Evolutionary conservation across 257 asterid species (phyloP).

Genomic region (Coffea eugenioides): DNA sequence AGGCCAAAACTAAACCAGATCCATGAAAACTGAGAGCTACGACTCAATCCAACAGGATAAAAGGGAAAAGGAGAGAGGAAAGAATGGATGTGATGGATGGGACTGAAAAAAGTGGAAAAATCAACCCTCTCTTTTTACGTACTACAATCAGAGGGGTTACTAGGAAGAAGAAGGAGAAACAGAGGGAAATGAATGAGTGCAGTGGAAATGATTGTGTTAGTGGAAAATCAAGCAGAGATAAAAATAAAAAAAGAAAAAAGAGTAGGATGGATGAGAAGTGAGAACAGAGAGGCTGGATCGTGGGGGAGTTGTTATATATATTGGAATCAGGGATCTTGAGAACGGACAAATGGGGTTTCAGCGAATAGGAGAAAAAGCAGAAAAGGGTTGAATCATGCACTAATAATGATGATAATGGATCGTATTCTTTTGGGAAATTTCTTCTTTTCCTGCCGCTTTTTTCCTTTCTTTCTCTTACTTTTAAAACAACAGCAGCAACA

Average conservation of each 20-base stretch:
- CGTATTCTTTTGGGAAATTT: constrained; percentile 23
- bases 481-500: not conserved
- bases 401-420: constrained; percentile 33
- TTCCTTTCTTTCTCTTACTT: constrained; percentile 21
- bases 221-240: constrained; percentile 13
- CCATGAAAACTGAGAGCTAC: constrained; percentile 31
- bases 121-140: too few species aligned
- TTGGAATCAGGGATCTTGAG: constrained; percentile 21
- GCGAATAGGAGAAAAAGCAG: constrained; percentile 43
- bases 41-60: not conserved
- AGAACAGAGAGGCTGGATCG: constrained; percentile 1
- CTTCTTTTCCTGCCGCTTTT: not conserved
- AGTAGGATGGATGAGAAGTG: too few species aligned
- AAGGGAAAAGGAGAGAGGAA: not conserved
- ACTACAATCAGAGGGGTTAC: not conserved
- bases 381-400: constrained; percentile 21
- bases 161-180: not conserved
- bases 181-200: too few species aligned
- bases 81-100: constrained; percentile 1
- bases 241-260: not conserved
- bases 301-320: constrained; percentile 26
- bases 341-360: constrained; percentile 40
- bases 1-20: constrained; percentile 22
- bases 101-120: not conserved
- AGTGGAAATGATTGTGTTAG: constrained; percentile 16